These are phyloP conservation scores for Trichoderma cornu-damae DNA, from an alignment of 2,329 filamentous ascomycete genomes.

Conservation along the genomic window DNA sequence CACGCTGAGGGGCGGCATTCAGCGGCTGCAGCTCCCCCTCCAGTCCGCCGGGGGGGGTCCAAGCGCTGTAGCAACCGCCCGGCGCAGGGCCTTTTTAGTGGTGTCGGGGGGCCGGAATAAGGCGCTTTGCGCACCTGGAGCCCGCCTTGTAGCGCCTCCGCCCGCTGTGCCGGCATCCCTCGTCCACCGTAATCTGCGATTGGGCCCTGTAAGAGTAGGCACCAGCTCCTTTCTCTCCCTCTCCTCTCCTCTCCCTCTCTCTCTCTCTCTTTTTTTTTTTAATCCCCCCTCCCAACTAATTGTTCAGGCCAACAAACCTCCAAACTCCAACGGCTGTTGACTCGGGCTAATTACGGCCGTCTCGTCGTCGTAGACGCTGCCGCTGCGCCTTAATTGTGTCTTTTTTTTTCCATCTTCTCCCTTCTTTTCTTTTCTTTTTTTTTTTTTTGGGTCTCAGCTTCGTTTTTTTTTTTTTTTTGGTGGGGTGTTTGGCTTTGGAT, in stretches of 20 bases:
- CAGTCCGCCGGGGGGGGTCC: neutral
- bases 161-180: constrained; percentile 14
- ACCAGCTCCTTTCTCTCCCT: constrained; percentile 14
- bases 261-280: too few relatives aligned
- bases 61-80: neutral
- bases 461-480: too few relatives aligned
- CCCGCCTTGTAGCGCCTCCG: constrained; percentile 1
- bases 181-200: constrained; percentile 12
- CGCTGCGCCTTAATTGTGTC: constrained; percentile 6
- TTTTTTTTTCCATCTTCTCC: neutral
- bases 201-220: constrained; percentile 8
- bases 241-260: too few relatives aligned
- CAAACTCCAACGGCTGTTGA: constrained; percentile 11
- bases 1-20: constrained; percentile 5
- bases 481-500: neutral
- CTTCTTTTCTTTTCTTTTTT: neutral
- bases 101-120: neutral
- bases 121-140: neutral
- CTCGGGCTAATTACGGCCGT: constrained; percentile 14
- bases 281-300: neutral
- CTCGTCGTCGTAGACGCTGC: constrained; percentile 14
- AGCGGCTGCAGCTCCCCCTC: constrained; percentile 7
- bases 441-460: constrained; percentile 5
- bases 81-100: neutral
- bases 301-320: constrained; percentile 1